phyloP scores from a whole-genome alignment of 2,329 filamentous ascomycete genomes.

The Ceratocystis cubensis region DNA sequence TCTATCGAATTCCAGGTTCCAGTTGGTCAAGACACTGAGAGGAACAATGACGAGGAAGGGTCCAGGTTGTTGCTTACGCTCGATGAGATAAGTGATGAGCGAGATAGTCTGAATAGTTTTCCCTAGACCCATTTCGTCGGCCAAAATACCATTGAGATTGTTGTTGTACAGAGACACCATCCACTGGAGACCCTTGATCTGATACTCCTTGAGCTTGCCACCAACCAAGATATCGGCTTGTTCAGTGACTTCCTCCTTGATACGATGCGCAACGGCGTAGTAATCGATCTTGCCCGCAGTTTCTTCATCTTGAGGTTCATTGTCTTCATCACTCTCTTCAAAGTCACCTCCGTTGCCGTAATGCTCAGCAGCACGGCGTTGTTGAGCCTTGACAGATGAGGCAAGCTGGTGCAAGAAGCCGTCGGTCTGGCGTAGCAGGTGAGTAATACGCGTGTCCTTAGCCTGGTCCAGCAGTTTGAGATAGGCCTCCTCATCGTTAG shows the following conservation, averaged over 20 bases:
- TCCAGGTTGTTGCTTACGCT: conserved; percentile 81
- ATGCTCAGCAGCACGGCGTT: conserved; percentile 65
- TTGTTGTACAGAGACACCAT: conserved; percentile 99
- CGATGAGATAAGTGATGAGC: conserved; percentile 92
- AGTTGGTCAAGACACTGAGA: conserved; percentile 92
- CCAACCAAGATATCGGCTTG: conserved; percentile 83
- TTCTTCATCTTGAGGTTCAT: conserved; percentile 57
- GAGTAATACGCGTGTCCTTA: conserved; percentile 98
- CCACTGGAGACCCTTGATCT: conserved; percentile 97
- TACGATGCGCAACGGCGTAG: conserved; percentile 92
- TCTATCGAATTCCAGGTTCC: conserved; percentile 97
- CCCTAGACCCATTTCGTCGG: conserved; percentile 98
- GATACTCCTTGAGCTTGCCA: conserved; percentile 90
- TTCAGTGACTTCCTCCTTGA: conserved; percentile 78
- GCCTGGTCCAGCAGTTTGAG: conserved; percentile 95
- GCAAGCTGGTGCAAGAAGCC: conserved; percentile 94
- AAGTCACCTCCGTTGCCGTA: conserved; percentile 66
- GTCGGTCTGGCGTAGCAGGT: conserved; percentile 91
- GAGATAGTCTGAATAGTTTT: conserved; percentile 99
- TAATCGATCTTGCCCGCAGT: conserved; percentile 82
- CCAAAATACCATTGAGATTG: conserved; percentile 96
- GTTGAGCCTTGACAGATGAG: conserved; percentile 85
- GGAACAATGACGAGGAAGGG: conserved; percentile 96
- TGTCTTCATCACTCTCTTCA: conserved; percentile 42
- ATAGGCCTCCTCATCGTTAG: conserved; percentile 98